These are phyloP conservation scores for Starmerella tilneyi DNA, from an alignment of 805 yeast genomes.

Conservation along the genomic window DNA sequence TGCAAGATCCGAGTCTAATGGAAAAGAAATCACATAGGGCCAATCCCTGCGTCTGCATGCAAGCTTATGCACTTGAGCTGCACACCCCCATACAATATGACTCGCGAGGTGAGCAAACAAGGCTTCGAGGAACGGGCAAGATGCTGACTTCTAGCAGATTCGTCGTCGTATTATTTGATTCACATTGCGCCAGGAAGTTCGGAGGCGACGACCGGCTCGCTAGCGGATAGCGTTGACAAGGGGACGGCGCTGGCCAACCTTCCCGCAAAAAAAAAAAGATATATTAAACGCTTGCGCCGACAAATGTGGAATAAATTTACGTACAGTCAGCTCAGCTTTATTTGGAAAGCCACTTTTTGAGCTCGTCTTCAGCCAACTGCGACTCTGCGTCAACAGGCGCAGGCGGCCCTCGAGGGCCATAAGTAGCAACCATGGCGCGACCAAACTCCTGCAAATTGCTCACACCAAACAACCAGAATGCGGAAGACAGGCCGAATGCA, in stretches of 20 bases:
- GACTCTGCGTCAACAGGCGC: conserved; percentile 9
- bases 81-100: neutral
- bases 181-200: no score
- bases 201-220: no score
- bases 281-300: neutral
- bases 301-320: neutral
- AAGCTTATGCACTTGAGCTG: neutral
- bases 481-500: conserved; percentile 62
- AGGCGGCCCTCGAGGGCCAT: conserved; percentile 3
- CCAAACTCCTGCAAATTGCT: conserved; percentile 18
- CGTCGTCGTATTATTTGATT: no score
- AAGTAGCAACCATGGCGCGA: conserved; percentile 8
- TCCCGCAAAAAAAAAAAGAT: neutral
- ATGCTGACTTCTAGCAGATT: no score
- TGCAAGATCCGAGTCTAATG: neutral
- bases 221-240: no score
- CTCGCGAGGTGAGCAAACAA: no score
- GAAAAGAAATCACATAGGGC: neutral
- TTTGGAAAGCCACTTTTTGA: conserved; percentile 8
- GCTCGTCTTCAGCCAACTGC: conserved; percentile 2
- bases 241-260: no score
- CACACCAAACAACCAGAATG: conserved; percentile 72
- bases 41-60: conserved; percentile 1
- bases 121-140: no score
- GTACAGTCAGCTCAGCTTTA: no score